A percentile compares a stretch with the other conserved stretches of the same genome.
These are phyloP conservation scores for Rhodotorula sp. DNA, from an alignment of 1,284 basidiomycete species.

Conservation along the genomic window DNA sequence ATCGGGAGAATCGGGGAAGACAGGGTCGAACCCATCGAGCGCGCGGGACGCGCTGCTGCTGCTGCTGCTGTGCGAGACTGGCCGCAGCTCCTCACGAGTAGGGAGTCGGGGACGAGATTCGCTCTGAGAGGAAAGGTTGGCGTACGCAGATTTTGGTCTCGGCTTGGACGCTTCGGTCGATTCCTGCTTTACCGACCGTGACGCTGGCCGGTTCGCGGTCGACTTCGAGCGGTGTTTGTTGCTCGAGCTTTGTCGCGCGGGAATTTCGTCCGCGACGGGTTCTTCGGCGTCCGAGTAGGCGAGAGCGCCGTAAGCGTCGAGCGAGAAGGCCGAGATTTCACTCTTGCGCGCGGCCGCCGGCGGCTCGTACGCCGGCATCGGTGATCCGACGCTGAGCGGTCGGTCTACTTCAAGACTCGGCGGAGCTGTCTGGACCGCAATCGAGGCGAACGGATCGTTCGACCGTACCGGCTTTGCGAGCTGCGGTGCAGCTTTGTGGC, in stretches of 20 bases:
- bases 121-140: background rate
- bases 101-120: no score
- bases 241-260: background rate
- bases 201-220: no score
- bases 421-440: background rate
- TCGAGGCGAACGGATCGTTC: background rate
- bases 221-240: background rate
- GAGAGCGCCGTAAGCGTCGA: constrained; percentile 18
- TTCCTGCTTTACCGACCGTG: background rate
- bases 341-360: background rate
- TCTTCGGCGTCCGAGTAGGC: constrained; percentile 10
- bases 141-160: background rate
- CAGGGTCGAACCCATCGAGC: constrained; percentile 17
- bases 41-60: background rate
- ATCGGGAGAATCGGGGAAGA: constrained; percentile 16
- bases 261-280: background rate
- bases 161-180: background rate
- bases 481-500: constrained; percentile 14
- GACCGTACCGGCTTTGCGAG: constrained; percentile 5
- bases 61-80: background rate
- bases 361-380: constrained; percentile 29
- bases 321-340: constrained; percentile 17
- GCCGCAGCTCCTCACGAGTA: background rate
- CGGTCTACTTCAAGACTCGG: background rate
- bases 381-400: constrained; percentile 16